phyloP scores from a whole-genome alignment of 345 rosid species.

The Euphorbia tirucalli region DNA sequence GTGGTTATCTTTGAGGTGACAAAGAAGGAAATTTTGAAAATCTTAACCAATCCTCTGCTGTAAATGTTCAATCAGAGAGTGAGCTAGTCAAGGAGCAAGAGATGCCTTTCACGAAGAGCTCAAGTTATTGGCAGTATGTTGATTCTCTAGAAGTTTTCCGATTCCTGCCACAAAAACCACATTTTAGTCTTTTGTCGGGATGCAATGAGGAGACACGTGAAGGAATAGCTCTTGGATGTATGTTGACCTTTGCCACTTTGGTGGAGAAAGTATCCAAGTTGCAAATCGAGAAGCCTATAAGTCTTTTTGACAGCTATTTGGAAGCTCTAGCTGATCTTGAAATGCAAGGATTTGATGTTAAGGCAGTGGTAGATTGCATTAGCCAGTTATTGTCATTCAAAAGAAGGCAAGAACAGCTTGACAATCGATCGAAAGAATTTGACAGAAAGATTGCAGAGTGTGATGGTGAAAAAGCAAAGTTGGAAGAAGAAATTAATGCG shows the following conservation, averaged over 20 bases:
- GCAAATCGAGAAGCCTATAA: conserved; percentile 15
- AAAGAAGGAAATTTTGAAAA: not conserved
- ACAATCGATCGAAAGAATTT: conserved; percentile 10
- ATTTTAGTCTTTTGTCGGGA: conserved; percentile 31
- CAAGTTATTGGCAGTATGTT: conserved; percentile 19
- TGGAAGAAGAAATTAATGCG: conserved; percentile 11
- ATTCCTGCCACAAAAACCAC: conserved; percentile 34
- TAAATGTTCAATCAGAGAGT: not conserved
- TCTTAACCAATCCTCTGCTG: not conserved
- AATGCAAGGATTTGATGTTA: conserved; percentile 33
- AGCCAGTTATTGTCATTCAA: conserved; percentile 23
- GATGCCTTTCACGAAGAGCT: conserved; percentile 22
- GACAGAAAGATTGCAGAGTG: conserved; percentile 12
- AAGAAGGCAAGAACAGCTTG: conserved; percentile 21
- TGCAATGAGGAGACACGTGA: conserved; percentile 26
- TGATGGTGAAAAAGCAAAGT: conserved; percentile 5
- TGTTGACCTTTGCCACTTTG: conserved; percentile 34
- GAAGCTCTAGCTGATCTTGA: conserved; percentile 29
- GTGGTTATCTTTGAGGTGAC: not conserved
- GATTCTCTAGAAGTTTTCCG: conserved; percentile 32
- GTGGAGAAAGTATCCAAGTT: conserved; percentile 25
- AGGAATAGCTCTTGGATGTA: conserved; percentile 37
- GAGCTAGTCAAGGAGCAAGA: not conserved
- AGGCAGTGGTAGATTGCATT: conserved; percentile 16
- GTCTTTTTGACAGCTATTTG: conserved; percentile 13